phyloP scores from a whole-genome alignment of 1,284 basidiomycete genomes.

The Uromyces viciae-fabae region DNA sequence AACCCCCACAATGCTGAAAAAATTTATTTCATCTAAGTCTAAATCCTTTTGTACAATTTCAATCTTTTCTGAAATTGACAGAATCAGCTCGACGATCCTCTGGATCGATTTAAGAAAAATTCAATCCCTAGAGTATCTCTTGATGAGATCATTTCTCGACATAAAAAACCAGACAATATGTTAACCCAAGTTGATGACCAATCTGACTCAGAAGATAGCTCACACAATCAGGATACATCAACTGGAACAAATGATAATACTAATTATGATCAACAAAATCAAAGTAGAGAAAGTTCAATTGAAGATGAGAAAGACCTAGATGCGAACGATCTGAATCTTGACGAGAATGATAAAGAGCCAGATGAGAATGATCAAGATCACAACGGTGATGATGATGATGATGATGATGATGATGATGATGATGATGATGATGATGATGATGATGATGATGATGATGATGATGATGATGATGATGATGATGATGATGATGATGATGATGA shows the following conservation, averaged over 20 bases:
- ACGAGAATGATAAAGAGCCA: slow-evolving; percentile 43
- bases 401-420: slow-evolving; percentile 49
- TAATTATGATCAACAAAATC: not conserved
- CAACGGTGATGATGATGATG: slow-evolving; percentile 51
- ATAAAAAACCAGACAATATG: slow-evolving; percentile 54
- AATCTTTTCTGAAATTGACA: not conserved
- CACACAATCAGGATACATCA: slow-evolving; percentile 45
- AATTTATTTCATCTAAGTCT: not conserved
- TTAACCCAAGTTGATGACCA: too few species aligned
- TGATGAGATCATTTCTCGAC: slow-evolving; percentile 80
- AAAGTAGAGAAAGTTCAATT: not conserved
- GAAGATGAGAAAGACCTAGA: not conserved
- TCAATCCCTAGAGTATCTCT: slow-evolving; percentile 72
- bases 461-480: slow-evolving; percentile 45
- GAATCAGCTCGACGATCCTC: slow-evolving; percentile 50
- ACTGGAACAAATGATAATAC: not conserved
- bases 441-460: slow-evolving; percentile 44
- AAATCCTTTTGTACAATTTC: not conserved
- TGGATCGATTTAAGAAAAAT: slow-evolving; percentile 50
- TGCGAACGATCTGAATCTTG: slow-evolving; percentile 45
- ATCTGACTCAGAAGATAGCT: slow-evolving; percentile 58
- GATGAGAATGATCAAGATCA: slow-evolving; percentile 46
- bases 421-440: slow-evolving; percentile 47
- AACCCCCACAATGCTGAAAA: too few species aligned
- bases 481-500: slow-evolving; percentile 46